Evolutionary conservation across 176 grass and related monocot genomes (phyloP).

Genomic region (Oryza glumipatula): DNA sequence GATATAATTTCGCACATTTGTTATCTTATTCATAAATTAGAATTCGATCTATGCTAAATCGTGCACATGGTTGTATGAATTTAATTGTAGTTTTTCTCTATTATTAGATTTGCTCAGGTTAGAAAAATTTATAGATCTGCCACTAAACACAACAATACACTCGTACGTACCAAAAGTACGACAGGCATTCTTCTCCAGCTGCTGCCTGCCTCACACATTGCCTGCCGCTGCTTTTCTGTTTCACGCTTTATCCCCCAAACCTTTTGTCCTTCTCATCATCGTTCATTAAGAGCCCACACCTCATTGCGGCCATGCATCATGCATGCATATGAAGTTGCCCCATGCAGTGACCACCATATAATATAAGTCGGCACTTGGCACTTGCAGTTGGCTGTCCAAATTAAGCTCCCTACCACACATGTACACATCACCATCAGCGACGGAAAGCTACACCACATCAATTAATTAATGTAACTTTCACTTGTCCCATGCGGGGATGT

Average conservation of each 20-base stretch:
- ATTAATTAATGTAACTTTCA: conserved; percentile 1
- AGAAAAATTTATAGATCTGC: too few species aligned
- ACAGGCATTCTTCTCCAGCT: not conserved
- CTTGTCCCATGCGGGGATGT: not conserved
- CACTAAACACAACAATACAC: not conserved
- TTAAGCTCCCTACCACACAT: not conserved
- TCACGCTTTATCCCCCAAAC: not conserved
- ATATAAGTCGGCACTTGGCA: conserved; percentile 9
- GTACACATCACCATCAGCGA: not conserved
- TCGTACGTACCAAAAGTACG: not conserved
- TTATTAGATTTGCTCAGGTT: too few species aligned
- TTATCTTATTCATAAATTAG: too few species aligned
- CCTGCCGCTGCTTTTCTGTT: not conserved
- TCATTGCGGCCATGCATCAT: not conserved
- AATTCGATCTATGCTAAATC: too few species aligned
- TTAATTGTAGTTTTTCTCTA: too few species aligned
- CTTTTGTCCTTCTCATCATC: not conserved
- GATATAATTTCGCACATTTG: too few species aligned
- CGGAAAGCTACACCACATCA: not conserved
- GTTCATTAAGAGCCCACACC: not conserved
- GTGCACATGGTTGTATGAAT: too few species aligned
- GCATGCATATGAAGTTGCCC: not conserved
- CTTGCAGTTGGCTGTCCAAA: not conserved
- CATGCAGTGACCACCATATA: not conserved
- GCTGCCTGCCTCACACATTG: not conserved